Percentiles rank a stretch among this genome's conserved stretches.
These are phyloP conservation scores for Serendipita sp. DNA, from an alignment of 768 basidiomycete genomes.

Conservation along the genomic window DNA sequence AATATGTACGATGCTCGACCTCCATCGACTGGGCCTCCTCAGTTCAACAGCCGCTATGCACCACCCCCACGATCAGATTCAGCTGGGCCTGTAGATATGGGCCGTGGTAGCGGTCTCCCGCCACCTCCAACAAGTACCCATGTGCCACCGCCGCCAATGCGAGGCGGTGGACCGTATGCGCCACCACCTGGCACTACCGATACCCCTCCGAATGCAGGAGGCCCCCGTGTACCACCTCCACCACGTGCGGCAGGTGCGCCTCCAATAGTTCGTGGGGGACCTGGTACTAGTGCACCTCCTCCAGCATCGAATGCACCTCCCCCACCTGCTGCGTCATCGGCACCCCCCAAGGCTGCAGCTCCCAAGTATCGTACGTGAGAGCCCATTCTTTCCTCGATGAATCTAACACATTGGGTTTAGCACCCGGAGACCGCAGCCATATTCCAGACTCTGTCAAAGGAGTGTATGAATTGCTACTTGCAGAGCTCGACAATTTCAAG, in stretches of 20 bases:
- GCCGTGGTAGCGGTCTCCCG: constrained; percentile 5
- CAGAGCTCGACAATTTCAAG: constrained; percentile 48
- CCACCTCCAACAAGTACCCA: constrained; percentile 11
- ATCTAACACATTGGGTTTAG: constrained; percentile 24
- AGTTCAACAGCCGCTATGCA: neutral
- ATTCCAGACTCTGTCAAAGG: constrained; percentile 57
- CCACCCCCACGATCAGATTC: neutral
- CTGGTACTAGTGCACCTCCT: constrained; percentile 15
- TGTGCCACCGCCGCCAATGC: constrained; percentile 10
- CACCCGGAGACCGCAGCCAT: constrained; percentile 82
- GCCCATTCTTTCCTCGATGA: neutral
- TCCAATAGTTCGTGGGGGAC: constrained; percentile 9
- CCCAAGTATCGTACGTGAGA: constrained; percentile 44
- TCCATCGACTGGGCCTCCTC: neutral
- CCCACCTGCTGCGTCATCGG: constrained; percentile 13
- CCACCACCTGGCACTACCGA: constrained; percentile 13
- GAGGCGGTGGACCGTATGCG: constrained; percentile 16
- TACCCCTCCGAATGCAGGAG: neutral
- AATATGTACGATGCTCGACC: constrained; percentile 4
- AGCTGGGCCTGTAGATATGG: neutral
- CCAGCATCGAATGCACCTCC: constrained; percentile 13
- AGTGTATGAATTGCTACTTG: constrained; percentile 48
- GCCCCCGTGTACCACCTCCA: constrained; percentile 16
- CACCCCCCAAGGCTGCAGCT: constrained; percentile 6
- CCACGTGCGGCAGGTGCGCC: constrained; percentile 11